phyloP scores from a whole-genome alignment of 2,329 filamentous ascomycete species.

The Alternaria sp. region DNA sequence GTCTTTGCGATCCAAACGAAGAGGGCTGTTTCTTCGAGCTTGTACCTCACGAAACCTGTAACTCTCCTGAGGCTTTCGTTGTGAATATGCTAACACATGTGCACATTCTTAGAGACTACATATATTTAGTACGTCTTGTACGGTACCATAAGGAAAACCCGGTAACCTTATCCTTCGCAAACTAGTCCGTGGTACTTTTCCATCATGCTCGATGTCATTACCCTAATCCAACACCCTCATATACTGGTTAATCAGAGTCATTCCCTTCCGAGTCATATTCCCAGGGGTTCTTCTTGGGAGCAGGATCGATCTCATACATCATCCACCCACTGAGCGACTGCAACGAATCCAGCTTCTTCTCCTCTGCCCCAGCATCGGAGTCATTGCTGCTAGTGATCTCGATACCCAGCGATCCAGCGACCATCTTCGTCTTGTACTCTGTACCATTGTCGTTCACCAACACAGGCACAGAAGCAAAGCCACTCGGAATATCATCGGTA shows the following conservation, averaged over 20 bases:
- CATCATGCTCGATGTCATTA: background rate
- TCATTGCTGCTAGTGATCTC: constrained; percentile 5
- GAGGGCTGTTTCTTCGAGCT: background rate
- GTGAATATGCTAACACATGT: background rate
- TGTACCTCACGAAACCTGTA: background rate
- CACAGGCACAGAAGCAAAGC: constrained; percentile 16
- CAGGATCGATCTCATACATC: constrained; percentile 14
- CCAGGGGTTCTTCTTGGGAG: background rate
- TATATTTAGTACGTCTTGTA: background rate
- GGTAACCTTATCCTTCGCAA: background rate
- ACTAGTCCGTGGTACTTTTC: background rate
- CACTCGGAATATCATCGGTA: constrained; percentile 8
- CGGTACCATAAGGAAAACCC: background rate
- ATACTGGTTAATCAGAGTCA: background rate
- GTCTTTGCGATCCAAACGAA: background rate
- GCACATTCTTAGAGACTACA: background rate
- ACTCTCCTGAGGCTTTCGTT: background rate
- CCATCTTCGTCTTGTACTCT: constrained; percentile 13
- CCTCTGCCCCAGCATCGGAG: background rate
- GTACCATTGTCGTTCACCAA: constrained; percentile 17
- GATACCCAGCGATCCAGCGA: constrained; percentile 20
- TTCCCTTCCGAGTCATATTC: background rate
- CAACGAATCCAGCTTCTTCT: constrained; percentile 13
- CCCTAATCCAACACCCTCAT: background rate
- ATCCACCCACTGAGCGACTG: constrained; percentile 20